These are phyloP conservation scores for Kodamaea sp. DNA, from an alignment of 1,139 yeast species.

Conservation along the genomic window DNA sequence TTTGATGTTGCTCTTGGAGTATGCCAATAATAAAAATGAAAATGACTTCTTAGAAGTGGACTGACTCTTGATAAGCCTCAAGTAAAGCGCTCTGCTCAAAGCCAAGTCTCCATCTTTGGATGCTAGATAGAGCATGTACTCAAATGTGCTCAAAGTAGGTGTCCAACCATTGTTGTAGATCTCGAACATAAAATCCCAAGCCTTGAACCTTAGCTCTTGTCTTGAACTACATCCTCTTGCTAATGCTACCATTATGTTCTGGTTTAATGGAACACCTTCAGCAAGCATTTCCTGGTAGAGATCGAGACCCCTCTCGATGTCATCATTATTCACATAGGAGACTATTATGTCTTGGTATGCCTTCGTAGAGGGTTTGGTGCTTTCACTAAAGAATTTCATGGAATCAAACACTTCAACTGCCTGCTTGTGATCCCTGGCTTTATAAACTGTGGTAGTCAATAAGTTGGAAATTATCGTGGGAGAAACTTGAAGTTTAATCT, in stretches of 20 bases:
- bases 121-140: slow-evolving; percentile 70
- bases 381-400: slow-evolving; percentile 74
- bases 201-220: slow-evolving; percentile 47
- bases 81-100: slow-evolving; percentile 70
- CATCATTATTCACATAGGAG: slow-evolving; percentile 59
- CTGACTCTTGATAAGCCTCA: slow-evolving; percentile 48
- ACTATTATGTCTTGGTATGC: slow-evolving; percentile 74
- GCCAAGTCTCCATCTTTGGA: slow-evolving; percentile 79
- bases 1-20: slow-evolving; percentile 40
- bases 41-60: slow-evolving; percentile 46
- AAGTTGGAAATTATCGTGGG: slow-evolving; percentile 62
- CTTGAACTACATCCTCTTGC: slow-evolving; percentile 75
- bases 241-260: slow-evolving; percentile 58
- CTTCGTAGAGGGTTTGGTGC: slow-evolving; percentile 63
- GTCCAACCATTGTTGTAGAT: slow-evolving; percentile 55
- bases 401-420: slow-evolving; percentile 79
- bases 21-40: slow-evolving; percentile 57
- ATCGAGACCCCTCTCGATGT: slow-evolving; percentile 74
- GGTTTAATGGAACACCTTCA: slow-evolving; percentile 30
- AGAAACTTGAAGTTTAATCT: slow-evolving; percentile 52
- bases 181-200: slow-evolving; percentile 80
- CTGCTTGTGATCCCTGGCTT: slow-evolving; percentile 52
- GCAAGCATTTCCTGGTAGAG: slow-evolving; percentile 68
- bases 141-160: slow-evolving; percentile 56
- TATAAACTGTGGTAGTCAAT: slow-evolving; percentile 63